Evolutionary conservation across 371 early-diverging fungal species (phyloP).

Genomic region (Lichtheimia hyalospora): DNA sequence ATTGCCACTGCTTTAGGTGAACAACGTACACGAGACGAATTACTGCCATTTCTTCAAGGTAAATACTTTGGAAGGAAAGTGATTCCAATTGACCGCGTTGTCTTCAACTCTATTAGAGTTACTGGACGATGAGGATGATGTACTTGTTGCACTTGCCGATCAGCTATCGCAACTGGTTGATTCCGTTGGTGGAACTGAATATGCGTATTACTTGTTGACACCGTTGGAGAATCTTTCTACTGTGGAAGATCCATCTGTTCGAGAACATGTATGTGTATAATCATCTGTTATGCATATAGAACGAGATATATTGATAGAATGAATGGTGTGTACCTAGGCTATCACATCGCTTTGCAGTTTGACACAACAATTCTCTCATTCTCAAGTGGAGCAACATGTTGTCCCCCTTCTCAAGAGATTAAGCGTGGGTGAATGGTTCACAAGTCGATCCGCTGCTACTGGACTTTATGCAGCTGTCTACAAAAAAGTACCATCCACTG

Average conservation of each 20-base stretch:
- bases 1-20: slow-evolving; percentile 95
- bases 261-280: slow-evolving; percentile 78
- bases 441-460: slow-evolving; percentile 91
- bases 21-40: slow-evolving; percentile 92
- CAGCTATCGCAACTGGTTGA: slow-evolving; percentile 92
- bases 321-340: slow-evolving; percentile 59
- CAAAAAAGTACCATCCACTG: slow-evolving; percentile 65
- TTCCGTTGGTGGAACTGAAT: slow-evolving; percentile 87
- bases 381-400: slow-evolving; percentile 84
- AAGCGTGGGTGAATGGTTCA: slow-evolving; percentile 97
- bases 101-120: slow-evolving; percentile 73
- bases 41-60: slow-evolving; percentile 97
- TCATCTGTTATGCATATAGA: background rate
- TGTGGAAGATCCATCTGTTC: slow-evolving; percentile 94
- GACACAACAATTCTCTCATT: slow-evolving; percentile 54
- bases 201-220: slow-evolving; percentile 80
- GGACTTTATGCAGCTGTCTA: slow-evolving; percentile 92
- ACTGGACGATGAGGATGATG: slow-evolving; percentile 98
- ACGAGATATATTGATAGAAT: background rate
- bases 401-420: slow-evolving; percentile 92
- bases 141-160: slow-evolving; percentile 90
- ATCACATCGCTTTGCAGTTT: slow-evolving; percentile 91
- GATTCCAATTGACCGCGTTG: slow-evolving; percentile 6
- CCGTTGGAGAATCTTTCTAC: slow-evolving; percentile 94
- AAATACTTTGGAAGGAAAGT: slow-evolving; percentile 9